Conservation (phyloP, 2,329 filamentous ascomycete genomes). For the Pseudogymnoascus sp. region DNA sequence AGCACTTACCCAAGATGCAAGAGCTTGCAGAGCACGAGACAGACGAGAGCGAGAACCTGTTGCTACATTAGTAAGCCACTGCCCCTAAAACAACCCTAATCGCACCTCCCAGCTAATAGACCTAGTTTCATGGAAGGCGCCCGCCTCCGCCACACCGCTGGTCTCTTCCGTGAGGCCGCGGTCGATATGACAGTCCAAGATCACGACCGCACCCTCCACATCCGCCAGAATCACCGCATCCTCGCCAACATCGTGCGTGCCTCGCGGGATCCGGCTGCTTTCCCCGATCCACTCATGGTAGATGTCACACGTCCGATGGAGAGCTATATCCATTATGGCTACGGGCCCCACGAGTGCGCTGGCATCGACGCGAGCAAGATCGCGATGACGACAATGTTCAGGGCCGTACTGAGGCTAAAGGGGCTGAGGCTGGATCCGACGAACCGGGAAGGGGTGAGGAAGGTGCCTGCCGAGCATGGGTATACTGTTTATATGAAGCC, state of each 20-base stretch:
- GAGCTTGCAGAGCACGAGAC: conserved; percentile 47
- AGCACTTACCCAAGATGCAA: conserved; percentile 52
- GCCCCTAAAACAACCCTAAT: not conserved
- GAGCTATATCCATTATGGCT: conserved; percentile 55
- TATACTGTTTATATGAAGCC: conserved; percentile 51
- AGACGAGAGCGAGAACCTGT: conserved; percentile 49
- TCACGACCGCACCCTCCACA: conserved; percentile 38
- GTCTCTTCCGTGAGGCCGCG: conserved; percentile 44
- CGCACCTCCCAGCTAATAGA: conserved; percentile 11
- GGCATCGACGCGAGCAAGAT: conserved; percentile 51
- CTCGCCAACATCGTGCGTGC: conserved; percentile 53
- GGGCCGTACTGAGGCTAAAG: conserved; percentile 22
- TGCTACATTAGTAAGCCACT: conserved; percentile 46
- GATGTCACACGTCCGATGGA: conserved; percentile 55
- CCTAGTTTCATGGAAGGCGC: conserved; percentile 58
- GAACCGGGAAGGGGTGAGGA: conserved; percentile 17
- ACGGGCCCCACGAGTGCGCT: conserved; percentile 54
- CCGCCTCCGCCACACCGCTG: conserved; percentile 55
- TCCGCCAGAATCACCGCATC: conserved; percentile 34
- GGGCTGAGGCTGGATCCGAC: conserved; percentile 15
- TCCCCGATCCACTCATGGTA: conserved; percentile 52
- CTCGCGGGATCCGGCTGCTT: conserved; percentile 47
- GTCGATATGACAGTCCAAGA: conserved; percentile 41
- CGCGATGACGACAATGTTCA: conserved; percentile 43
- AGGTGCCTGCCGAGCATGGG: conserved; percentile 15